Evolutionary conservation across 2,329 filamentous ascomycete species (phyloP), one percentile per base, ranked within the genome.

Genomic region (Colletotrichum cereale): DNA sequence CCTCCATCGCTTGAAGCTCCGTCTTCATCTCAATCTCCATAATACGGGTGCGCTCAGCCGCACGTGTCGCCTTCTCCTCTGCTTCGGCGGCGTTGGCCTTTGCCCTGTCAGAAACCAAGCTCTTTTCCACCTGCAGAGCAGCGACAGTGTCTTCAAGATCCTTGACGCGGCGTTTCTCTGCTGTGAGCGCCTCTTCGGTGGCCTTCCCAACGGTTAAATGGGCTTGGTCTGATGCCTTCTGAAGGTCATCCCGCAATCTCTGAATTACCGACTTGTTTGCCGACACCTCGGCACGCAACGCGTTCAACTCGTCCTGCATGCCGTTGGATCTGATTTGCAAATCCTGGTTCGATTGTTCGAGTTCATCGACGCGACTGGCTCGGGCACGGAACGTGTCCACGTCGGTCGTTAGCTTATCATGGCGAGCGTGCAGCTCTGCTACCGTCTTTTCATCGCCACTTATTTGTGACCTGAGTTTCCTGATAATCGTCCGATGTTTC

Each of bases 401-500:
- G 60, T 92, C 89, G 21, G 80, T 82, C 36, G 86, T 80, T 2
- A 88, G 86, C 73, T 89, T 90, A 71, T 93, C 89, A 72, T 89
- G 86, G 67, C 86, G 87, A 55, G 84, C 86, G 29, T 81, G 89
- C 75, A 90, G 85, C 74, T 91, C 90, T 64, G 83, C 87, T 76
- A 90, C 81, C 65, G 89, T 87, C 78, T 89, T 92, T 73, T 94
- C 92, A 44, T 89, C 87, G 58, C 92, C 89, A 14, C 87, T 83
- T 18, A 93, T 80, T 77, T 92, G 92, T 29, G 85, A 83, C 53
- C 91, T 89, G 70, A 98, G 82, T 77, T 94, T 95, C 81, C 96
- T 97, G 76, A 98, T 93, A 5, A 92, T 91, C 7, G 89, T 89
- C 72, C 96, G 87, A 74, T 97, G 91, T 77, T 95, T 94, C 80